Base-by-base conservation (phyloP, 1,139 yeast species). In the Scheffersomyces stambukii region DNA sequence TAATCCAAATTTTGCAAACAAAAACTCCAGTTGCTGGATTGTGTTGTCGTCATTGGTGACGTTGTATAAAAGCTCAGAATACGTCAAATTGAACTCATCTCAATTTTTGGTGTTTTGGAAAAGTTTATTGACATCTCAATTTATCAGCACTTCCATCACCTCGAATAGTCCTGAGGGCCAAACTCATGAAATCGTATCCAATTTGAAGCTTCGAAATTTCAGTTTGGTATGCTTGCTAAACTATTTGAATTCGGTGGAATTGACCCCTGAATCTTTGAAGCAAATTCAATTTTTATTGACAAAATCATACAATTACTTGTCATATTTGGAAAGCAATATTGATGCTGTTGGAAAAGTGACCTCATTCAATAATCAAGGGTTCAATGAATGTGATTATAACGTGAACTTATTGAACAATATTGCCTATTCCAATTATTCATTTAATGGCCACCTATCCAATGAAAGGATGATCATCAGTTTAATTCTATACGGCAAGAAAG, bases 31-130 rank as follows among this genome's bases (percentile, higher is more conserved):
- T 31, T 39, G 83, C 40, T 89, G 97, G 97, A 68, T 81, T 4
- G 57, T 86, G 13, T 58, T 91, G 22, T 66, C 81, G 29, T 94
- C 96, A 1, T 59, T 88, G 24, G 81, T 89, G 54, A 78, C 86
- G 13, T 74, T 81, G 35, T 80, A 82, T 25, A 70, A 73, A 8
- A 66, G 71, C 10, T 60, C 65, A 1, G 74, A 67, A 36, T 81
- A 79, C 42, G 74, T 83, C 22, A 74, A 72, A 40, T 70, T 83
- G 37, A 84, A 85, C 48, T 68, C 86, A 4, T 74, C 91, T 0
- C 95, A 85, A 47, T 68, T 85, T 32, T 60, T 86, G 27, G 70
- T 77, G 5, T 74, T 86, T 38, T 88, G 96, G 95, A 84, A 84
- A 46, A 75, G 79, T 35, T 67, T 86, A n/a, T 60, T 88, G 31